Evolutionary conservation across 805 yeast species (phyloP), one percentile per base, ranked within the genome.

Genomic region (Zygosaccharomyces bailii): DNA sequence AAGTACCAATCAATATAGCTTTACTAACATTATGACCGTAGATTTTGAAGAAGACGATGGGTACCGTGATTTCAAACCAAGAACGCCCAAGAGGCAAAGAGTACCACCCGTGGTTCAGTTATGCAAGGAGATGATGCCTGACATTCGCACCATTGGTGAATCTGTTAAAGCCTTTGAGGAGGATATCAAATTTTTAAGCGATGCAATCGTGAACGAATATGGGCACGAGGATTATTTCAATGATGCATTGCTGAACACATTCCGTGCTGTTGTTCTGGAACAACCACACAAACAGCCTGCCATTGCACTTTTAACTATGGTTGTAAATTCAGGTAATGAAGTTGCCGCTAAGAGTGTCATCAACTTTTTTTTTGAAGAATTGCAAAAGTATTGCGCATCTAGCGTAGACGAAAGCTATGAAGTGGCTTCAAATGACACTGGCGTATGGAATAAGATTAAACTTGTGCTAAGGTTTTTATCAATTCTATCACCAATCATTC

Each of bases 281-380:
- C 96, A 91, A 64, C 98, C 99, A 0, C 96, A 90, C 51, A 93
- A 90, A 61, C 76, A 84, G 47, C 79, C 82, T 10, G 76, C 82
- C n/a, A 65, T 91, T 45, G 76, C 88, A 20, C 79, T 82, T 6
- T 70, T 88, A 52, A 67, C 89, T 4, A 74, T 82, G 56, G 69
- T 81, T 17, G 80, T 86, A 37, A 82, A 84, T 65, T 71, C 84
- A 18, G 74, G 75, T 46, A 80, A 79, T 62, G 74, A 77, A 27
- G 69, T 76, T 30, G 80, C 86, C 34, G 91, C 95, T 40, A 78
- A 79, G 52, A 76, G 77, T 39, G 76, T 86, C 9, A 65, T 87
- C 18, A 89, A 84, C 51, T 84, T 68, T 65, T 73, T 87, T 51
- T 89, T 84, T 52, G 73, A 75, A 19, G 76, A 78, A 56, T 69